Evolutionary conservation across 352 stramenopile genomes (phyloP).

Genomic region (Phytophthora foliorum): DNA sequence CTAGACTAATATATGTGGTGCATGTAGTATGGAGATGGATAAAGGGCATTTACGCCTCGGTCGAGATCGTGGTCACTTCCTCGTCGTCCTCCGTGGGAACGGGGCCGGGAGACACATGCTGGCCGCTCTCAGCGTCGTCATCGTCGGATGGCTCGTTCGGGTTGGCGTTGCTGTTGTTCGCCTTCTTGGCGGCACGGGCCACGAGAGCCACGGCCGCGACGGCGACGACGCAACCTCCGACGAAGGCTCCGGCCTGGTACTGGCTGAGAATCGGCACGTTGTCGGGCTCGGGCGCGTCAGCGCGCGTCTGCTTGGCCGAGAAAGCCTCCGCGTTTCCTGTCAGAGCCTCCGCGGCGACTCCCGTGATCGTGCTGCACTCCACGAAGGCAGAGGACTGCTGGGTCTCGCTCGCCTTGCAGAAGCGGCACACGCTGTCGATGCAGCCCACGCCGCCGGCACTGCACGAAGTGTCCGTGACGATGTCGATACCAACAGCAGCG

Average conservation of each 20-base stretch:
- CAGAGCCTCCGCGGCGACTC: conserved; percentile 7
- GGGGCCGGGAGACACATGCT: conserved; percentile 23
- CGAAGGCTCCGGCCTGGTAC: conserved; percentile 11
- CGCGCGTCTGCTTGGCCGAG: conserved; percentile 9
- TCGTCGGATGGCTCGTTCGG: conserved; percentile 21
- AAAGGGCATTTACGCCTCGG: conserved; percentile 30
- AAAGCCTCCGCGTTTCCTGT: not conserved
- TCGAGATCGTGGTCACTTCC: conserved; percentile 1
- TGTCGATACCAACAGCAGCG: conserved; percentile 44
- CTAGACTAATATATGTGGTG: conserved; percentile 4
- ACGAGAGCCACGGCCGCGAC: conserved; percentile 40
- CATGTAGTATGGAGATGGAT: not conserved
- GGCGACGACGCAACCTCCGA: conserved; percentile 37
- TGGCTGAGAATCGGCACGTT: conserved; percentile 5
- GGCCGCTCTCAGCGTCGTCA: conserved; percentile 31
- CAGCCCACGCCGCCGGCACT: conserved; percentile 46
- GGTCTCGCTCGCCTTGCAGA: conserved; percentile 45
- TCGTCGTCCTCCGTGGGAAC: conserved; percentile 22
- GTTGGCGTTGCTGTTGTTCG: conserved; percentile 9
- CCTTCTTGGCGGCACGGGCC: conserved; percentile 40
- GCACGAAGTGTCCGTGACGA: conserved; percentile 47
- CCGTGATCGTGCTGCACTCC: conserved; percentile 25
- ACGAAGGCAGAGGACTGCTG: conserved; percentile 32
- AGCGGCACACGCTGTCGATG: conserved; percentile 54
- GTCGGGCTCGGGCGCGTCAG: conserved; percentile 1